A percentile compares a stretch with the other conserved stretches of the same genome.
Evolutionary conservation across 129 eudicot species (phyloP).

Genomic region (Flaveria brownii): DNA sequence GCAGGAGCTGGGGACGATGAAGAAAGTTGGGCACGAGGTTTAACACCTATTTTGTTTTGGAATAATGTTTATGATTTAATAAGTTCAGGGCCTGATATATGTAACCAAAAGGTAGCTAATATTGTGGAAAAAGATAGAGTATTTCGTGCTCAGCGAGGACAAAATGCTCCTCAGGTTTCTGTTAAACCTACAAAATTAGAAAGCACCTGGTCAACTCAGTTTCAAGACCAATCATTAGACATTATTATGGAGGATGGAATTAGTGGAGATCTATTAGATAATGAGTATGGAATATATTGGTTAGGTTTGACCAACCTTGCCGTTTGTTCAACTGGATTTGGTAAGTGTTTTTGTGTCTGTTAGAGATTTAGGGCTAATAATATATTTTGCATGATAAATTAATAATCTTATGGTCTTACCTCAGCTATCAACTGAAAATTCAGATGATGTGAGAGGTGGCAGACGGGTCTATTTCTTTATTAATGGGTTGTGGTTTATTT

Average conservation of each 20-base stretch:
- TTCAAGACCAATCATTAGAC: constrained; percentile 34
- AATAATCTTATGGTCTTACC: not conserved
- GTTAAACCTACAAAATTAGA: constrained; percentile 45
- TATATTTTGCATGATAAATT: not conserved
- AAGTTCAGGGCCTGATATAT: constrained; percentile 70
- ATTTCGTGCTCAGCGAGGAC: constrained; percentile 75
- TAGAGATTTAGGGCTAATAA: not conserved
- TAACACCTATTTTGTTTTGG: constrained; percentile 84
- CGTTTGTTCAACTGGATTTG: constrained; percentile 60
- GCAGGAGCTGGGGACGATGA: constrained; percentile 99
- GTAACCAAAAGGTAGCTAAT: constrained; percentile 81
- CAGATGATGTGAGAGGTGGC: not conserved
- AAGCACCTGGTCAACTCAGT: constrained; percentile 16
- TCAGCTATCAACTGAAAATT: not conserved
- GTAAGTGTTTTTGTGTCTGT: constrained; percentile 38
- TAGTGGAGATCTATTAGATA: constrained; percentile 24
- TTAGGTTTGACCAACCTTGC: constrained; percentile 74
- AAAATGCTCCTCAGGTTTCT: constrained; percentile 70
- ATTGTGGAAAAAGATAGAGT: constrained; percentile 91
- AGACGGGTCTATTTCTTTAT: not conserved
- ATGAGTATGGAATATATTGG: constrained; percentile 49
- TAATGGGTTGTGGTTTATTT: not conserved
- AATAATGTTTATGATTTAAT: constrained; percentile 68
- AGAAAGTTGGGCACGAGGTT: constrained; percentile 97
- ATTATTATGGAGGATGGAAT: constrained; percentile 19